Conservation (phyloP, 164 flowering plant species). For the Stephania japonica region DNA sequence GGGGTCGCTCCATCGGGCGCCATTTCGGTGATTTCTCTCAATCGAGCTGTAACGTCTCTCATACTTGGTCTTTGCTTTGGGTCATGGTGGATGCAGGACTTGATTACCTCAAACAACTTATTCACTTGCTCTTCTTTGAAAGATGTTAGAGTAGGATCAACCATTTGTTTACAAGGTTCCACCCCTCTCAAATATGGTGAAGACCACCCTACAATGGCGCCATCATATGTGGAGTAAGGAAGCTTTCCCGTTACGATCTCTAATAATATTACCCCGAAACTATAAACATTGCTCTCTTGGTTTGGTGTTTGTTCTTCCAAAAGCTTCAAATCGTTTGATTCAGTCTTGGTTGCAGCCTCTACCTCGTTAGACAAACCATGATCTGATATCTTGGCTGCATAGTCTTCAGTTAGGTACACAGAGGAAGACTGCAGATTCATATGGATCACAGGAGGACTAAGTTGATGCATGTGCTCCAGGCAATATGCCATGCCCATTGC, state of each 20-base stretch:
- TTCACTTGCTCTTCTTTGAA: constrained; percentile 35
- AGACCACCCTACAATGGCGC: constrained; percentile 34
- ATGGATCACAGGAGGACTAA: constrained; percentile 47
- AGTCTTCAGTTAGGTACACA: constrained; percentile 67
- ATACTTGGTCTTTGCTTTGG: constrained; percentile 52
- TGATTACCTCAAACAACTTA: constrained; percentile 37
- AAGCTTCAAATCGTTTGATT: constrained; percentile 25
- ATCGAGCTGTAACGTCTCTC: constrained; percentile 38
- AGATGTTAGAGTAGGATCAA: constrained; percentile 53
- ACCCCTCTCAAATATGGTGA: constrained; percentile 25
- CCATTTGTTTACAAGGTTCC: constrained; percentile 27
- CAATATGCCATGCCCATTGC: constrained; percentile 79
- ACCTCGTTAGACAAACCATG: constrained; percentile 41
- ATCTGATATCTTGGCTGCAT: constrained; percentile 74
- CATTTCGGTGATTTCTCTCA: constrained; percentile 56
- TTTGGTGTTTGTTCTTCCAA: constrained; percentile 22
- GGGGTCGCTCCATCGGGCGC: constrained; percentile 65
- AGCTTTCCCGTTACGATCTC: constrained; percentile 60
- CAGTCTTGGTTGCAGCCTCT: constrained; percentile 26
- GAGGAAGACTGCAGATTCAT: constrained; percentile 47
- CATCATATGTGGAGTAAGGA: constrained; percentile 28
- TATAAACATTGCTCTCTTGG: constrained; percentile 43
- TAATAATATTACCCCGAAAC: constrained; percentile 53
- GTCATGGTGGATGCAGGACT: constrained; percentile 42
- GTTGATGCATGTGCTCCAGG: constrained; percentile 70